Base-by-base conservation (phyloP, 2,329 filamentous ascomycete genomes). In the Colletotrichum somersetense region DNA sequence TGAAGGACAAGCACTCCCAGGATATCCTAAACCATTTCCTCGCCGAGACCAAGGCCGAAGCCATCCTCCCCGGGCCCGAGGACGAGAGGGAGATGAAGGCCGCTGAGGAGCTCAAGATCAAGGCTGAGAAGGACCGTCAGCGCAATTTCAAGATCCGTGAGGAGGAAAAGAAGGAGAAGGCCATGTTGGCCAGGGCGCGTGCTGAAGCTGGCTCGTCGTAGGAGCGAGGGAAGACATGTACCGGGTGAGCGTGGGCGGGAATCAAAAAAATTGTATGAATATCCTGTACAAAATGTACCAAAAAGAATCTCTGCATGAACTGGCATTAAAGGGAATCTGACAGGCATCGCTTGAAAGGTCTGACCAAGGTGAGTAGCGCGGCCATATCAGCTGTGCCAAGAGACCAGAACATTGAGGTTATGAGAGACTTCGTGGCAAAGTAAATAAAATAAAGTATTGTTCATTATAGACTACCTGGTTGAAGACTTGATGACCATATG, bases 1-100 rank as follows among this genome's bases (percentile, higher is more conserved):
- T 95, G 87, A 91, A 90, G 79, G 80, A 88, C 77, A 85, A 88
- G 76, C 84, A 85, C 71, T 90, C 89, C 55, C 83, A 85, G 3
- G 84, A 89, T 46, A 95, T 95, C 72, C 82, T 94, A 23, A 81
- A 86, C 61, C 85, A 89, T 70, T 85, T 95, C 65, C 79, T 94
- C 50, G 82, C 83, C 70, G 85, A 90, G 80, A 93, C 91, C 26
- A 87, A 88, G 26, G 92, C 91, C 12, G 80, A 83, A 35, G 79
- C 83, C 33, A 79, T 95, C 1, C 77, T 86, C 72, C 85, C 91
- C 2, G 91, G 88, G 1, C 80, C 83, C 3, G 86, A 91, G 77
- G 92, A 95, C 76, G 77, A 85, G 71, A 82, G 84, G 63, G 86
- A 91, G 82, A 81, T 92, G 81, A 82, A 82, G 74, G 85, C 88